A percentile compares a stretch with the other conserved stretches of the same genome.
Conservation (phyloP, 306 rosid species). For the Pyrus pyrifolia region DNA sequence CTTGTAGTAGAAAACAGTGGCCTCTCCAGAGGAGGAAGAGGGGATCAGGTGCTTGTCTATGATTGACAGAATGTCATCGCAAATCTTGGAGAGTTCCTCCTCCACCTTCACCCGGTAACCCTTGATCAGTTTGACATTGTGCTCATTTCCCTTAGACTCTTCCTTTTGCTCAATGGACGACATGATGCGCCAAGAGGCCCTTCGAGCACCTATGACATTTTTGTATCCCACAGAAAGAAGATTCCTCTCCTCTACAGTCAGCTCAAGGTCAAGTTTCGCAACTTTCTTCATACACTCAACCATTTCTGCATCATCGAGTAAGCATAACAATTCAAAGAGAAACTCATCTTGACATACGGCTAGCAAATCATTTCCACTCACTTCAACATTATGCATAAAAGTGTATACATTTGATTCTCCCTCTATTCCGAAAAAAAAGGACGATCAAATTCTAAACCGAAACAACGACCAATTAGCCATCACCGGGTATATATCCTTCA, state of each 20-base stretch:
- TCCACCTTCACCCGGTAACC: conserved; percentile 89
- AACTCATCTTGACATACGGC: neutral
- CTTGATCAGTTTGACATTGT: conserved; percentile 81
- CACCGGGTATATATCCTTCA: neutral
- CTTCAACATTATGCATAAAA: neutral
- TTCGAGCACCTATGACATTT: conserved; percentile 88
- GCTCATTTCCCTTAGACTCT: conserved; percentile 87
- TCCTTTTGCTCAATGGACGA: conserved; percentile 98
- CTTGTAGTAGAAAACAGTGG: conserved; percentile 91
- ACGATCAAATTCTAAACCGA: neutral
- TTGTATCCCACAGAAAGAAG: conserved; percentile 97
- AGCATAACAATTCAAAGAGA: conserved; percentile 12
- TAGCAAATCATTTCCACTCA: neutral
- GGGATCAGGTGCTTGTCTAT: conserved; percentile 82
- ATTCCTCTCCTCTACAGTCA: conserved; percentile 97
- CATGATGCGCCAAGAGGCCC: conserved; percentile 99
- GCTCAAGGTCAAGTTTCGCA: conserved; percentile 85
- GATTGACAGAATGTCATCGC: conserved; percentile 72
- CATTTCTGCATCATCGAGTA: conserved; percentile 60
- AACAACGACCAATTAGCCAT: neutral
- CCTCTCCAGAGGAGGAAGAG: conserved; percentile 79
- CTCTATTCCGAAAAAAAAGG: neutral
- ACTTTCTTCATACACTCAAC: conserved; percentile 89
- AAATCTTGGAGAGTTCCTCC: conserved; percentile 89
- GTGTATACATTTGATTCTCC: neutral